phyloP scores from a whole-genome alignment of 345 rosid species.

The Angophora floribunda region DNA sequence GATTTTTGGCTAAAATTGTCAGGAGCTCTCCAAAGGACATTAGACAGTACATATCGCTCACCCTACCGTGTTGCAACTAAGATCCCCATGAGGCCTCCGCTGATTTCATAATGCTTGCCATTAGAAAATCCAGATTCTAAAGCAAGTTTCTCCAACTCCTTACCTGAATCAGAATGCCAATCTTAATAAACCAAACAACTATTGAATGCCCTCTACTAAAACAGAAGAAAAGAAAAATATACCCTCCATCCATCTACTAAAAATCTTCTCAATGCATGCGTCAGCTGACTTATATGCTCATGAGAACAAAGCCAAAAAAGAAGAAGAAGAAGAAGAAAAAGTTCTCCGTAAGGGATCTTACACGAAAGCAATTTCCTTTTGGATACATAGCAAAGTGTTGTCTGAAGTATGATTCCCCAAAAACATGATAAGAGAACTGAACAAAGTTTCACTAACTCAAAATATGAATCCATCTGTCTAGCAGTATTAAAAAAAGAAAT shows the following conservation, averaged over 20 bases:
- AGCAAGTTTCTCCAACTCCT: constrained; percentile 76
- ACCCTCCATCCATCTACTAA: background rate
- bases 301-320: background rate
- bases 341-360: background rate
- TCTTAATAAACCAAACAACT: background rate
- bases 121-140: constrained; percentile 62
- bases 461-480: background rate
- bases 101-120: constrained; percentile 55
- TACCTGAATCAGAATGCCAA: constrained; percentile 22
- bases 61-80: constrained; percentile 46
- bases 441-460: background rate
- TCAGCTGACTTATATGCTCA: background rate
- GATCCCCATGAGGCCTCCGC: constrained; percentile 83
- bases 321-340: background rate
- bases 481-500: background rate
- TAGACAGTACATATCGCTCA: background rate
- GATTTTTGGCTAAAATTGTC: background rate
- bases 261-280: background rate
- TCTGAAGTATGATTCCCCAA: background rate
- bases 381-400: background rate
- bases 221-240: background rate
- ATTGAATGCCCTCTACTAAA: background rate
- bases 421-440: background rate
- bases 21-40: constrained; percentile 1
- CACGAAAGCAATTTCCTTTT: background rate